Percentiles rank a stretch among this genome's conserved stretches.
Conservation (phyloP, 148 eudicot genomes). For the Nepenthes gracilis region DNA sequence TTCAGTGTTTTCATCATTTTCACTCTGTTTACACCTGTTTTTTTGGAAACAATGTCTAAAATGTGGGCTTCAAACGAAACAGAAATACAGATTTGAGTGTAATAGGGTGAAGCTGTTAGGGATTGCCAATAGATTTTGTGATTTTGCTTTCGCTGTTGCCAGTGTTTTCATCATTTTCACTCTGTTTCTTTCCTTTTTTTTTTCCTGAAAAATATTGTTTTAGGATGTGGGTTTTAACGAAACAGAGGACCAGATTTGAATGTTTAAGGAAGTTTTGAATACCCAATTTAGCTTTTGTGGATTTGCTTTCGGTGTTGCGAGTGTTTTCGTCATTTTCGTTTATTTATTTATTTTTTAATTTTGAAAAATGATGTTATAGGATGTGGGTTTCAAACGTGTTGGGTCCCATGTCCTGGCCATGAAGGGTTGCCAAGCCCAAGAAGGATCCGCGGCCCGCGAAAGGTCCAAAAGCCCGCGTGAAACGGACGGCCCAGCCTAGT, state of each 20-base stretch:
- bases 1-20: neutral
- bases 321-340: no score
- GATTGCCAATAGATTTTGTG: no score
- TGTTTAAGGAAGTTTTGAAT: conserved; percentile 99
- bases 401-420: no score
- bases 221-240: conserved; percentile 96
- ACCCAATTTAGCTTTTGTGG: no score
- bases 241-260: conserved; percentile 80
- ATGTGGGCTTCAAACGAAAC: conserved; percentile 86
- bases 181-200: neutral
- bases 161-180: neutral
- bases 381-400: no score
- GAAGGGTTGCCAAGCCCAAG: no score
- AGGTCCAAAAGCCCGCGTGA: no score
- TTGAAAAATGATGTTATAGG: no score
- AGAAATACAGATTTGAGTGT: conserved; percentile 93
- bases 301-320: no score
- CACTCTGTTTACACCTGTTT: neutral
- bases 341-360: no score
- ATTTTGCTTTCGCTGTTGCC: neutral
- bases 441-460: no score
- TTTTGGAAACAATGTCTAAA: conserved; percentile 22
- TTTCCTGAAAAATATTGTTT: neutral
- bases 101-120: conserved; percentile 69
- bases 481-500: no score